Percentiles rank a stretch among this genome's conserved stretches.
These are phyloP conservation scores for Dimocarpus longan DNA, from an alignment of 345 rosid genomes.

Conservation along the genomic window DNA sequence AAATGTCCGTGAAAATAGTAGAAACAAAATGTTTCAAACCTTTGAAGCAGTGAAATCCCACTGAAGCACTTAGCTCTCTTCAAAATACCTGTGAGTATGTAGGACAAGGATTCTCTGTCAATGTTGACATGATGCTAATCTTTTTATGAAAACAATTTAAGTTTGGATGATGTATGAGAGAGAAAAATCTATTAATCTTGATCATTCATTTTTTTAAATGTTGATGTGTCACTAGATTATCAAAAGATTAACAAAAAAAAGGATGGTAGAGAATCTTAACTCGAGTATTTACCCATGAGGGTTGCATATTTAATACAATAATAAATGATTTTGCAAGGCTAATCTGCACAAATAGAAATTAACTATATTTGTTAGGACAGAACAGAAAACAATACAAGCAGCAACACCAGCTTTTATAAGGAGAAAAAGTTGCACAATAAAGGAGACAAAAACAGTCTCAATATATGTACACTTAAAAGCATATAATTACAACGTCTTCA, in stretches of 20 bases:
- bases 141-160: too few relatives aligned
- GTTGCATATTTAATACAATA: background rate
- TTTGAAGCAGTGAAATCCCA: background rate
- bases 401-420: background rate
- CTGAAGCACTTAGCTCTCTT: background rate
- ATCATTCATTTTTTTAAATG: too few relatives aligned
- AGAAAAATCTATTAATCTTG: too few relatives aligned
- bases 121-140: too few relatives aligned
- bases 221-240: too few relatives aligned
- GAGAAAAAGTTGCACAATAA: background rate
- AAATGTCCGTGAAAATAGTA: background rate
- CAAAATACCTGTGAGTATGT: too few relatives aligned
- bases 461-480: background rate
- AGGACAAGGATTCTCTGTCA: too few relatives aligned
- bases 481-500: background rate
- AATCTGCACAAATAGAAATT: background rate
- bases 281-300: background rate
- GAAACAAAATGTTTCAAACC: conserved; percentile 2
- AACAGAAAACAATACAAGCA: background rate
- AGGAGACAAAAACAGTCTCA: background rate
- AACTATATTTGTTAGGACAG: background rate
- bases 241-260: too few relatives aligned
- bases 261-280: too few relatives aligned
- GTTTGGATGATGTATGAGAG: too few relatives aligned
- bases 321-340: background rate